Evolutionary conservation across 2,329 filamentous ascomycete species (phyloP), one percentile per base, ranked within the genome.

Genomic region (Arthrobotrys musiformis): DNA sequence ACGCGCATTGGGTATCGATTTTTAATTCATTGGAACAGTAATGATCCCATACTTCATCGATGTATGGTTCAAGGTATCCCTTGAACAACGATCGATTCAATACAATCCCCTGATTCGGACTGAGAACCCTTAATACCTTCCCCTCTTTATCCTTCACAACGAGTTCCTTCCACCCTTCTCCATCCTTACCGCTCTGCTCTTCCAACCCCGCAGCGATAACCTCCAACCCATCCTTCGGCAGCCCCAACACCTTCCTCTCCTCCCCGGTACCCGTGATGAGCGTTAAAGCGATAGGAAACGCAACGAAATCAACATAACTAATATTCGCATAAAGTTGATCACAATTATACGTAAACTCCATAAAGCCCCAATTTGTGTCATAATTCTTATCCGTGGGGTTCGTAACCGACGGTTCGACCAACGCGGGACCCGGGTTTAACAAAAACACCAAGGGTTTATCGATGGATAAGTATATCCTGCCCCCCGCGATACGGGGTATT

Each of bases 301-400:
- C 84, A 78, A 93, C 87, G 83, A 94, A 94, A 84, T 94, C 92
- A 64, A 94, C 92, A 82, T 91, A 90, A 78, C 86, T 89, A 80
- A 94, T 90, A 80, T 92, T 92, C 80, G 88, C 89, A 81, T 88
- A 92, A 4, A 92, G 83, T 82, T 91, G 86, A 33, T 82, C 81
- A 37, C 83, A 80, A 82, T 91, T 91, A 83, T 87, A 91, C 15
- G 90, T 91, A 80, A 91, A 90, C 83, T 92, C 90, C 84, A 87
- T 89, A 81, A 92, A 92, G 28, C 86, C 87, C 90, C 90, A 92
- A 73, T 86, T 83, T 52, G 87, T 83, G 37, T 87, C 84, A 81
- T 89, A 89, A 82, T 91, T 92, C 1, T 86, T 83, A 80, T 92
- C 90, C 0, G 86, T 82, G 0, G 86, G 82, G 82, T 93, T 93